Conservation (phyloP, 345 rosid genomes). For the Gossypium thurberi region DNA sequence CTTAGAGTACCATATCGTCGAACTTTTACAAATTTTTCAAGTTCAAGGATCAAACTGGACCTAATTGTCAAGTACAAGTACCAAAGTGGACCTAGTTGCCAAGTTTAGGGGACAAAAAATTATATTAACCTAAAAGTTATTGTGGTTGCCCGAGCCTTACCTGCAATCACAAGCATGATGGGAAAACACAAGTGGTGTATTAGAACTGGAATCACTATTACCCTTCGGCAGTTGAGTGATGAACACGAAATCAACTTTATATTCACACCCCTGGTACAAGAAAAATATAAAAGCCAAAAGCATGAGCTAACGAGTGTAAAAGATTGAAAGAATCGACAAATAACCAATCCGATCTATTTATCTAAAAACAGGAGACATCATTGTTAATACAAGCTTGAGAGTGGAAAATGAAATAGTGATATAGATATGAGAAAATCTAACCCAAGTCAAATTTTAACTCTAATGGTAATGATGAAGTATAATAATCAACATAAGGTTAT, state of each 20-base stretch:
- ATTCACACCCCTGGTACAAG: slow-evolving; percentile 43
- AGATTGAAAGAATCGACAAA: neutral
- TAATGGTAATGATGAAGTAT: neutral
- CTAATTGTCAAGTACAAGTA: too few relatives aligned
- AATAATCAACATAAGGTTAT: neutral
- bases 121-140: neutral
- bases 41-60: too few relatives aligned
- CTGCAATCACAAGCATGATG: slow-evolving; percentile 83
- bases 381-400: neutral
- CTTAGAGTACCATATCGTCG: too few relatives aligned
- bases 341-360: neutral
- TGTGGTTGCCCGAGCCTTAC: slow-evolving; percentile 27
- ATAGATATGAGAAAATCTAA: neutral
- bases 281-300: slow-evolving; percentile 9
- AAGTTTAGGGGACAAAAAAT: too few relatives aligned
- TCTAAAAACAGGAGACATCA: neutral
- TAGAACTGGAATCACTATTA: slow-evolving; percentile 31
- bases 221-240: slow-evolving; percentile 40
- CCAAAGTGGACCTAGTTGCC: too few relatives aligned
- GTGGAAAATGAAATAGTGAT: neutral
- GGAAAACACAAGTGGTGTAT: slow-evolving; percentile 45
- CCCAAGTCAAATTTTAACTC: neutral
- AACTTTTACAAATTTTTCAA: too few relatives aligned
- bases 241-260: slow-evolving; percentile 66
- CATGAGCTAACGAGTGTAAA: neutral